A percentile compares a stretch with the other conserved stretches of the same genome.
These are phyloP conservation scores for Rhodotorula sp. DNA, from an alignment of 1,284 basidiomycete genomes.

Conservation along the genomic window DNA sequence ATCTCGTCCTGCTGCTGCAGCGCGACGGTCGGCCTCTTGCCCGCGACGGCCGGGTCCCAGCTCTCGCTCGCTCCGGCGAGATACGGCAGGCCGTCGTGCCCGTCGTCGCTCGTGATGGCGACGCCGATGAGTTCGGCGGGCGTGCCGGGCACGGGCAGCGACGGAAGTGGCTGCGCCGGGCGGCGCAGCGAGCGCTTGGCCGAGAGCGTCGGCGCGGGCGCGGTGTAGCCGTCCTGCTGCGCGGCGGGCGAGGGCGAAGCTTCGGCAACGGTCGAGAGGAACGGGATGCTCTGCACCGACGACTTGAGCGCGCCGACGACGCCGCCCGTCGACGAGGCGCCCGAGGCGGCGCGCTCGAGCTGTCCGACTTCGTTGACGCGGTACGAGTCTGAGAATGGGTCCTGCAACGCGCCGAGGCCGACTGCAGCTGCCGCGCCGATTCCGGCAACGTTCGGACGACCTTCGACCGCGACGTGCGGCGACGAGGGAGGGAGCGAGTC, in stretches of 20 bases:
- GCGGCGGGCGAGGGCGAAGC: background rate
- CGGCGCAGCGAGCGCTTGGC: slow-evolving; percentile 13
- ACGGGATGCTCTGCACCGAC: slow-evolving; percentile 23
- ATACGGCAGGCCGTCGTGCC: slow-evolving; percentile 16
- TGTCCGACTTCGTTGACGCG: slow-evolving; percentile 33
- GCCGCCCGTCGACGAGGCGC: slow-evolving; percentile 1
- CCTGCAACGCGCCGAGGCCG: background rate
- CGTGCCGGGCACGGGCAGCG: slow-evolving; percentile 5
- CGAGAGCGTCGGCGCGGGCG: slow-evolving; percentile 11
- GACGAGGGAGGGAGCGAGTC: background rate
- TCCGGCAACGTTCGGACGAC: background rate
- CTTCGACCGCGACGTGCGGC: background rate
- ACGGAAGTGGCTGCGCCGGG: background rate
- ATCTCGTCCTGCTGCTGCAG: background rate
- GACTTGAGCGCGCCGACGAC: slow-evolving; percentile 14
- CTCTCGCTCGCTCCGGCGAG: background rate
- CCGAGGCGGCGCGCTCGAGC: background rate
- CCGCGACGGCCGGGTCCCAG: slow-evolving; percentile 1
- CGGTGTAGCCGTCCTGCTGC: slow-evolving; percentile 15
- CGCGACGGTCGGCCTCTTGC: no score
- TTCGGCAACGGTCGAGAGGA: slow-evolving; percentile 14
- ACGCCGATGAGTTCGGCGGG: slow-evolving; percentile 32
- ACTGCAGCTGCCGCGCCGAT: background rate
- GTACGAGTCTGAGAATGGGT: slow-evolving; percentile 28
- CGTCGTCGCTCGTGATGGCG: slow-evolving; percentile 29